phyloP scores from a whole-genome alignment of 1,139 yeast species.

The Candida anutae region DNA sequence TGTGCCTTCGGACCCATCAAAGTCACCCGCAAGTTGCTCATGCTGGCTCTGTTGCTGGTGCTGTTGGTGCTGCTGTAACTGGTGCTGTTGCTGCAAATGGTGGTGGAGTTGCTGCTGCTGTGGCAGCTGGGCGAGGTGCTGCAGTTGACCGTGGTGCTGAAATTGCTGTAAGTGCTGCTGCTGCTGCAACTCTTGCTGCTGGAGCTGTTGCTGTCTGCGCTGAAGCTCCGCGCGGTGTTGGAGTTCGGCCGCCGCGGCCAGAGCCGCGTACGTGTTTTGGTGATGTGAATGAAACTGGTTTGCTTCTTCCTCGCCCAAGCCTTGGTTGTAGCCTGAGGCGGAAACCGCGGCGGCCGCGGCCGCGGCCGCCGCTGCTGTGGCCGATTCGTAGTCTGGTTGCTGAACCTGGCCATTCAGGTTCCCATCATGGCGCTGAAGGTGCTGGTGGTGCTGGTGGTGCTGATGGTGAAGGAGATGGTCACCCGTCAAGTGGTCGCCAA shows the following conservation, averaged over 20 bases:
- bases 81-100: slow-evolving; percentile 5
- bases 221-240: slow-evolving; percentile 20
- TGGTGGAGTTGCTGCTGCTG: slow-evolving; percentile 13
- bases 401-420: slow-evolving; percentile 1
- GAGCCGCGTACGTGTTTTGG: slow-evolving; percentile 18
- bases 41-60: slow-evolving; percentile 5
- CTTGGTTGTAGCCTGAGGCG: slow-evolving; percentile 9
- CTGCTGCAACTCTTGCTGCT: slow-evolving; percentile 19
- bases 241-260: slow-evolving; percentile 19
- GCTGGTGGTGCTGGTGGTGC: slow-evolving; percentile 7
- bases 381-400: slow-evolving; percentile 9
- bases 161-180: slow-evolving; percentile 20
- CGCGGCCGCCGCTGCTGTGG: slow-evolving; percentile 13
- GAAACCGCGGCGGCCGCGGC: slow-evolving; percentile 16
- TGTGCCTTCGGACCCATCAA: slow-evolving; percentile 9
- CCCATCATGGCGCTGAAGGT: slow-evolving; percentile 2
- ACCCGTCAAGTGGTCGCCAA: slow-evolving; percentile 4
- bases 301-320: slow-evolving; percentile 14
- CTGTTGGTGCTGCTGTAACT: slow-evolving; percentile 6
- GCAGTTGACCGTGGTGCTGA: slow-evolving; percentile 9
- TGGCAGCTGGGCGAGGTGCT: slow-evolving; percentile 7
- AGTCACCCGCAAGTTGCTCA: slow-evolving; percentile 8
- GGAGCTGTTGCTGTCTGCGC: slow-evolving; percentile 16
- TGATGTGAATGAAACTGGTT: slow-evolving; percentile 18
- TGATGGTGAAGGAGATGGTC: slow-evolving; percentile 7